Evolutionary conservation across 2,329 filamentous ascomycete genomes (phyloP).

Genomic region (Colletotrichum salicis): DNA sequence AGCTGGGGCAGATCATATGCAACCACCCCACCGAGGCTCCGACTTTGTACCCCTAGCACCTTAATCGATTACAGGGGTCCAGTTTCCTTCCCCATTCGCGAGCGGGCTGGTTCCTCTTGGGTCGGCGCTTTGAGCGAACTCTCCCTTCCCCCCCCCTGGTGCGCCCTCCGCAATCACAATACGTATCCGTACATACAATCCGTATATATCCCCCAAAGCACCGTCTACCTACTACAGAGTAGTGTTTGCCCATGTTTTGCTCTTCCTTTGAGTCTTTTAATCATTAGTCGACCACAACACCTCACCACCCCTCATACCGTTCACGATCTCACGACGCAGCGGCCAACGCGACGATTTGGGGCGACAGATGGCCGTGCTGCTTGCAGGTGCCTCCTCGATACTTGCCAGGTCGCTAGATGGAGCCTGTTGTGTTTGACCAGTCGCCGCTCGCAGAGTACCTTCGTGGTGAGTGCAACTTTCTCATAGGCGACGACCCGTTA

Average conservation of each 20-base stretch:
- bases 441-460: slow-evolving; percentile 90
- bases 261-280: slow-evolving; percentile 1
- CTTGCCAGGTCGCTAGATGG: slow-evolving; percentile 66
- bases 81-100: slow-evolving; percentile 28
- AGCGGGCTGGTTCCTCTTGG: slow-evolving; percentile 24
- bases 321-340: slow-evolving; percentile 23
- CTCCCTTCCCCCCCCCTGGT: slow-evolving; percentile 26
- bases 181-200: slow-evolving; percentile 21
- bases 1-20: slow-evolving; percentile 33
- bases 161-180: slow-evolving; percentile 31
- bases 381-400: slow-evolving; percentile 30
- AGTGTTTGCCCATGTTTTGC: slow-evolving; percentile 16
- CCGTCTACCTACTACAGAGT: slow-evolving; percentile 9
- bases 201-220: slow-evolving; percentile 32
- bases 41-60: slow-evolving; percentile 27
- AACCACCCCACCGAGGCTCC: slow-evolving; percentile 33
- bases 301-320: background rate
- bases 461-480: slow-evolving; percentile 72
- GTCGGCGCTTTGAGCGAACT: slow-evolving; percentile 26
- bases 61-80: slow-evolving; percentile 34
- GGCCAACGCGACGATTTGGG: slow-evolving; percentile 18
- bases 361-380: slow-evolving; percentile 36
- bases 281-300: background rate
- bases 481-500: background rate
- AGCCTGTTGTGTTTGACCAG: slow-evolving; percentile 86